Evolutionary conservation across 805 yeast species (phyloP).

Genomic region (Vanderwaltozyma polyspora): DNA sequence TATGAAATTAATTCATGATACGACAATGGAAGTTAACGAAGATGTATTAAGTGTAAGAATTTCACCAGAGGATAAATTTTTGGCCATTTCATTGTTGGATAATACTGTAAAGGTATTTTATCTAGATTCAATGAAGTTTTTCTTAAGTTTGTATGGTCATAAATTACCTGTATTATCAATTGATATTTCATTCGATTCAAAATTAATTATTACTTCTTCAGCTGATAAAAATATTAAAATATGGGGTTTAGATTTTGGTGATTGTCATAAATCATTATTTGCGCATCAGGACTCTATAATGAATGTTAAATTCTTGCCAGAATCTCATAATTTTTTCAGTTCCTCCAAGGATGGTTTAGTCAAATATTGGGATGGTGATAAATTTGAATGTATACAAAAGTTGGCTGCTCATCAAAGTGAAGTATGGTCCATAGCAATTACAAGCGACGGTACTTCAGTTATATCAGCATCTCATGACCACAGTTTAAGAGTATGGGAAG

Average conservation of each 20-base stretch:
- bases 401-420: slow-evolving; percentile 81
- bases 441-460: slow-evolving; percentile 57
- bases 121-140: slow-evolving; percentile 77
- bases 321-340: slow-evolving; percentile 81
- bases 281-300: slow-evolving; percentile 95
- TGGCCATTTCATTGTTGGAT: slow-evolving; percentile 81
- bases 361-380: slow-evolving; percentile 98
- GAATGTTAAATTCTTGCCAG: slow-evolving; percentile 75
- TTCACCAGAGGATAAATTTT: slow-evolving; percentile 64
- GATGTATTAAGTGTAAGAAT: slow-evolving; percentile 72
- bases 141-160: slow-evolving; percentile 86
- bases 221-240: slow-evolving; percentile 96
- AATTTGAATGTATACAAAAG: slow-evolving; percentile 87
- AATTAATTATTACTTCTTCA: slow-evolving; percentile 80
- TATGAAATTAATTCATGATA: slow-evolving; percentile 58
- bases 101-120: slow-evolving; percentile 94
- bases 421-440: slow-evolving; percentile 85
- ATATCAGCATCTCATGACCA: slow-evolving; percentile 88
- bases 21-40: slow-evolving; percentile 76
- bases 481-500: slow-evolving; percentile 85
- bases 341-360: slow-evolving; percentile 80
- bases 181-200: slow-evolving; percentile 83
- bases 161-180: slow-evolving; percentile 88
- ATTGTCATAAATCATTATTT: slow-evolving; percentile 91
- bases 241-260: slow-evolving; percentile 99